phyloP scores from a whole-genome alignment of 148 eudicot genomes.

The Camellia sinensis region DNA sequence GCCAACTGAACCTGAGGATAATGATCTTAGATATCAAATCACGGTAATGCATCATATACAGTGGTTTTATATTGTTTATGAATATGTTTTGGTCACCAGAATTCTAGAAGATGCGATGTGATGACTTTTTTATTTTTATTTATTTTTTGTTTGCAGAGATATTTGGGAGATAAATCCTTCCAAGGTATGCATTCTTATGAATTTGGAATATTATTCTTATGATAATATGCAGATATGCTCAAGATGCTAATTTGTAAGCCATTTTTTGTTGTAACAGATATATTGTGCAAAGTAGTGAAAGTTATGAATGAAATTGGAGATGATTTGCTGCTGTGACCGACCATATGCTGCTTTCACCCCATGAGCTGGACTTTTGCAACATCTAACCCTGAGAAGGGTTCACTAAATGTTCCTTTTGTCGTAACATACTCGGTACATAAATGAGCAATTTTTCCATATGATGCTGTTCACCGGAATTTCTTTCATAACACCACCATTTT shows the following conservation, averaged over 20 bases:
- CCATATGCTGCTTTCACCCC: not conserved
- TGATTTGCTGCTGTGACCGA: constrained; percentile 20
- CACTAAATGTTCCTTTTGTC: not conserved
- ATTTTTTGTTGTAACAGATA: constrained; percentile 41
- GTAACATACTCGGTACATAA: not conserved
- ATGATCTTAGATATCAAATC: constrained; percentile 50
- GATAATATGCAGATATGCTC: not conserved
- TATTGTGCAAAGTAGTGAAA: constrained; percentile 60
- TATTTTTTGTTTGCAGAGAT: constrained; percentile 47
- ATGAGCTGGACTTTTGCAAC: not conserved
- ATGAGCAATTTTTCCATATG: not conserved
- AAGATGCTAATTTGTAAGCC: constrained; percentile 7
- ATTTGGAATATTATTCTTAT: not conserved
- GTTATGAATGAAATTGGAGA: constrained; percentile 60
- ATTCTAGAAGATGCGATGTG: not conserved
- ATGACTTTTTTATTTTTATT: not conserved
- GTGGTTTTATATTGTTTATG: not conserved
- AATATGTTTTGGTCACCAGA: not conserved
- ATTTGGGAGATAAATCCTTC: constrained; percentile 69
- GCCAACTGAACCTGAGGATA: constrained; percentile 26
- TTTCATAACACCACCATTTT: not conserved
- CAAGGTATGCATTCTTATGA: constrained; percentile 42
- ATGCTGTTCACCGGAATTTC: not conserved
- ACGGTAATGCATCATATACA: constrained; percentile 39
- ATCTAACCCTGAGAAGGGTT: not conserved